Evolutionary conservation across 2,329 filamentous ascomycete genomes (phyloP), one percentile per base, ranked within the genome.

Genomic region (Plectosphaerella cucumerina): DNA sequence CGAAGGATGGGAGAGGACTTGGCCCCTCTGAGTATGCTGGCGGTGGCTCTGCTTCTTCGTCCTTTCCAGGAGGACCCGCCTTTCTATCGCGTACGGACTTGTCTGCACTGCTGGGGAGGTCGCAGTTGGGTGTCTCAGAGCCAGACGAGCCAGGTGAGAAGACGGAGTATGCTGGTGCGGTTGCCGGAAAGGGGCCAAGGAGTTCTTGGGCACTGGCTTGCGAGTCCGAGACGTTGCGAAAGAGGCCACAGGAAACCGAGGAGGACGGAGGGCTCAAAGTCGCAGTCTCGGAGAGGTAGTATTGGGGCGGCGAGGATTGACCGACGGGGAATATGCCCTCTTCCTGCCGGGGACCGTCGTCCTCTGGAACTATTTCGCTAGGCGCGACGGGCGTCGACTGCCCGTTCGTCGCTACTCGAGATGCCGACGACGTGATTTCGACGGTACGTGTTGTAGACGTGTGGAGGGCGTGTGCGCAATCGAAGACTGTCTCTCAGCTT

Each of bases 1-100:
- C 86, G 66, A 99, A 99, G 52, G 90, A 90, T 54, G 88, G 82
- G 68, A 99, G 84, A 56, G 94, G 94, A 75, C 90, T 97, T 55
- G 85, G 87, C 62, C 93, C 92, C 82, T 97, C 93, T 60, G 89
- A 91, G 70, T 99, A 99, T 51, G 94, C 93, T 52, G 94, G 94
- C 54, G 94, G 94, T 53, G 93, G 93, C 75, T 97, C 94, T 71
- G 84, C 82, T 73, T 97, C 93, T 67, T 86, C 82, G 67, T 81
- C 82, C 68, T 94, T 94, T 61, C 83, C 84, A 53, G 85, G 85
- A 35, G 85, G 81, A 61, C 87, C 81, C 63, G 82, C 82, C 71
- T 96, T 96, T 59, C 81, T 87, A 69, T 96, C 91, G 60, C 75
- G 78, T n/a, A 96, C 95, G 64, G 90, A 93, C 66, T 95, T 90